phyloP scores from a whole-genome alignment of 2,329 filamentous ascomycete species.

The Claviceps maximensis region DNA sequence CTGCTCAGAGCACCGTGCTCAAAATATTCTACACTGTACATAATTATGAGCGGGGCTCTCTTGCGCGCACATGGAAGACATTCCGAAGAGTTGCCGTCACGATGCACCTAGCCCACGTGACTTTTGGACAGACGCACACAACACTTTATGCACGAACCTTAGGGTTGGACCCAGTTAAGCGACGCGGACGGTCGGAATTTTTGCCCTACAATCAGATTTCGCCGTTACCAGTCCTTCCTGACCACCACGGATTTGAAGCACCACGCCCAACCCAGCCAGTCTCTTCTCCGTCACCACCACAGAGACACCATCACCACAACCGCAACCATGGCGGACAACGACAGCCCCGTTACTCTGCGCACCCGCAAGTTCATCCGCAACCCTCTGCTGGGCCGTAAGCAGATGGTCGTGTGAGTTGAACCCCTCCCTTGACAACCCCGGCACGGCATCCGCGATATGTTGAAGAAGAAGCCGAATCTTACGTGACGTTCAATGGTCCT shows the following conservation, averaged over 20 bases:
- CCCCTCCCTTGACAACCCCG: background rate
- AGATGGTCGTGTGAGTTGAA: conserved; percentile 94
- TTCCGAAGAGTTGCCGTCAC: background rate
- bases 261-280: conserved; percentile 15
- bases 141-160: conserved; percentile 18
- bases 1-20: no score
- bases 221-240: conserved; percentile 15
- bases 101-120: background rate
- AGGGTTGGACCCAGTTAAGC: conserved; percentile 35
- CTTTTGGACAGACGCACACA: background rate
- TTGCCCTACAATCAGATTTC: conserved; percentile 17
- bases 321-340: conserved; percentile 78
- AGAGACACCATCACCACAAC: conserved; percentile 24
- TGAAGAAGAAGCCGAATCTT: conserved; percentile 1
- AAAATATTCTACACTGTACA: background rate
- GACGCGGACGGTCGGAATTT: conserved; percentile 24
- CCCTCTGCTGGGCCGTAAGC: conserved; percentile 95
- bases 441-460: background rate
- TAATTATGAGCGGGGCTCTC: background rate
- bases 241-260: conserved; percentile 16
- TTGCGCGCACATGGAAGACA: background rate
- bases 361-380: conserved; percentile 99
- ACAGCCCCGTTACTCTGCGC: conserved; percentile 69
- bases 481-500: background rate
- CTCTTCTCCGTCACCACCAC: conserved; percentile 19